Conservation (phyloP, 176 grass and related monocot species). For the Eragrostis curvula region DNA sequence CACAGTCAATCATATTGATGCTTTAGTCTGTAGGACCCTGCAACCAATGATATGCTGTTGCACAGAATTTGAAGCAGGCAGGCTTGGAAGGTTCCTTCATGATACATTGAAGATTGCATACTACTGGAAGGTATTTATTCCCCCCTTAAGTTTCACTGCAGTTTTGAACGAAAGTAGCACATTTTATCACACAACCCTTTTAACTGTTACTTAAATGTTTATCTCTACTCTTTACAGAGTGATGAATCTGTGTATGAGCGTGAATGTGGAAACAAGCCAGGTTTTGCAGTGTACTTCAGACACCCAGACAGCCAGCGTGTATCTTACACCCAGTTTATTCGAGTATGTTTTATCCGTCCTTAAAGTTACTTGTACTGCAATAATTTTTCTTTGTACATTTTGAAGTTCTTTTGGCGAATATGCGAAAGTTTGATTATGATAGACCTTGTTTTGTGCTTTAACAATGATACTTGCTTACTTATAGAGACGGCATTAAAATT, state of each 20-base stretch:
- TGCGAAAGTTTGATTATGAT: not conserved
- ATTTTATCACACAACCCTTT: conserved; percentile 27
- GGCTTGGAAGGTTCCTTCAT: conserved; percentile 92
- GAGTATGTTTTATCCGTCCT: conserved; percentile 57
- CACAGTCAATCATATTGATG: conserved; percentile 93
- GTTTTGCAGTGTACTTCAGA: conserved; percentile 90
- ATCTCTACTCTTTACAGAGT: conserved; percentile 62
- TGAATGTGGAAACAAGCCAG: conserved; percentile 96
- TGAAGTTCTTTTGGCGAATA: not conserved
- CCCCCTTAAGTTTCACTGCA: conserved; percentile 4
- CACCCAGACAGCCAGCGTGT: conserved; percentile 89
- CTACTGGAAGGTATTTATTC: conserved; percentile 88
- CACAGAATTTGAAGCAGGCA: conserved; percentile 94
- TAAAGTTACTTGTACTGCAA: conserved; percentile 37
- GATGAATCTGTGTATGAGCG: conserved; percentile 97
- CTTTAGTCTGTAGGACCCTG: conserved; percentile 90
- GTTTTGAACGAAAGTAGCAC: conserved; percentile 1
- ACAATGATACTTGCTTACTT: not conserved
- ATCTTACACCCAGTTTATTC: conserved; percentile 79
- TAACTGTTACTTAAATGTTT: conserved; percentile 32
- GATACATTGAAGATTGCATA: conserved; percentile 98
- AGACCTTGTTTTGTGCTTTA: not conserved
- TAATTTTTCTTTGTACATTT: not conserved
- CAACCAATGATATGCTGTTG: conserved; percentile 99
- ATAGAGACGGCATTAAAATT: not conserved